A percentile compares a stretch with the other conserved stretches of the same genome.
phyloP scores from a whole-genome alignment of 768 basidiomycete genomes.

The Clathrus columnatus region DNA sequence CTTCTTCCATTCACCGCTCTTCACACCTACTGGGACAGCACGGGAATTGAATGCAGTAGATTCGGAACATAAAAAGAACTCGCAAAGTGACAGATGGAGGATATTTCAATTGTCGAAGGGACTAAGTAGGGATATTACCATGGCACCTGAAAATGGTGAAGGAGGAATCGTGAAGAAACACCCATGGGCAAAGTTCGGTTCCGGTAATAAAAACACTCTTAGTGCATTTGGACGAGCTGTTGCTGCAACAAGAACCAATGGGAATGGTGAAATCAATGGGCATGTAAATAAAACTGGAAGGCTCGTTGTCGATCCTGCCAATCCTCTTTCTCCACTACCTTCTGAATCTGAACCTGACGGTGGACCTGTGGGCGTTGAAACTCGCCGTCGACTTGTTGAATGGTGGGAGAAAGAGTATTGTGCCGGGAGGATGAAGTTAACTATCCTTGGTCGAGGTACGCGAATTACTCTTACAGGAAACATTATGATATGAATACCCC shows the following conservation, averaged over 20 bases:
- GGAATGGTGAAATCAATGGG: slow-evolving; percentile 2
- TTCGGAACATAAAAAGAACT: slow-evolving; percentile 47
- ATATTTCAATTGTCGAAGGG: slow-evolving; percentile 42
- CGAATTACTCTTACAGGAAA: background rate
- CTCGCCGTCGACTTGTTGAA: slow-evolving; percentile 23
- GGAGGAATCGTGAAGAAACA: slow-evolving; percentile 20
- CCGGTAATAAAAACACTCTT: slow-evolving; percentile 31
- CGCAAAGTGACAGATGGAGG: slow-evolving; percentile 39
- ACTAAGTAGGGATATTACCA: slow-evolving; percentile 19
- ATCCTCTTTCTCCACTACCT: slow-evolving; percentile 1
- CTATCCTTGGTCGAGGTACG: slow-evolving; percentile 27
- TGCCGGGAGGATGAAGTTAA: slow-evolving; percentile 29
- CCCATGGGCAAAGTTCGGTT: slow-evolving; percentile 40
- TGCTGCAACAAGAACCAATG: slow-evolving; percentile 9
- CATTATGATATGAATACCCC: background rate
- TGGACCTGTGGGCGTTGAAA: slow-evolving; percentile 30
- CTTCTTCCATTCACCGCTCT: slow-evolving; percentile 46
- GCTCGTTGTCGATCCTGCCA: slow-evolving; percentile 2
- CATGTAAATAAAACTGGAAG: background rate
- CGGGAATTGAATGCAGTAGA: slow-evolving; percentile 49
- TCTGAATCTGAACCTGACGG: slow-evolving; percentile 28
- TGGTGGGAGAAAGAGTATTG: slow-evolving; percentile 32
- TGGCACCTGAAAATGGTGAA: background rate
- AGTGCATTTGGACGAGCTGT: slow-evolving; percentile 19
- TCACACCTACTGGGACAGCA: slow-evolving; percentile 32